A percentile compares a stretch with the other conserved stretches of the same genome.
phyloP scores from a whole-genome alignment of 176 grass and related monocot species.

The Lolium multiflorum region DNA sequence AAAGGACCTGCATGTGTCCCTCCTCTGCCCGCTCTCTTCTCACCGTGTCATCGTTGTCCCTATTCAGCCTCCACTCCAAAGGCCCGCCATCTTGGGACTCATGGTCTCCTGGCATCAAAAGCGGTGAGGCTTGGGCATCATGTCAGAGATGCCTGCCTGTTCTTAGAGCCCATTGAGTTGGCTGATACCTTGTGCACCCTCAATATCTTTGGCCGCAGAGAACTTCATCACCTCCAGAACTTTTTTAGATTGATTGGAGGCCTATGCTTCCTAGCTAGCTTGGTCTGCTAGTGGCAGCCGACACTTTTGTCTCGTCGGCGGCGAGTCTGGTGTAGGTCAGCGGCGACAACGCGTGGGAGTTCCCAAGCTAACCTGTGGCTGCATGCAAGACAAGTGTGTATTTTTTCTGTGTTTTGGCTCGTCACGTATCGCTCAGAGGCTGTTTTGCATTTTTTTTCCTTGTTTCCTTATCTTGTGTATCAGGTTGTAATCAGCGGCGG shows the following conservation, averaged over 20 bases:
- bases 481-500: background rate
- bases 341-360: background rate
- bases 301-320: background rate
- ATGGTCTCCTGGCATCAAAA: background rate
- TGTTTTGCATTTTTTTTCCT: background rate
- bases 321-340: background rate
- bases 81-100: background rate
- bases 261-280: background rate
- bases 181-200: background rate
- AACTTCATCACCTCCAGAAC: background rate
- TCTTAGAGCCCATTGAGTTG: background rate
- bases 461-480: background rate
- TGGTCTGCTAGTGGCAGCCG: background rate
- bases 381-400: background rate
- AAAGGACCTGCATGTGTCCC: conserved; percentile 52
- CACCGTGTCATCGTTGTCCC: conserved; percentile 26
- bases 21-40: conserved; percentile 64
- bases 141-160: background rate
- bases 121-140: background rate
- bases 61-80: background rate
- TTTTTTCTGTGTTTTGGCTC: background rate
- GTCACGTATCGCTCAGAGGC: background rate
- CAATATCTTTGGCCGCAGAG: background rate
- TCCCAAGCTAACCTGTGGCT: background rate
- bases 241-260: background rate